These are phyloP conservation scores for Shiraia bambusicola DNA, from an alignment of 2,329 filamentous ascomycete genomes.

Conservation along the genomic window DNA sequence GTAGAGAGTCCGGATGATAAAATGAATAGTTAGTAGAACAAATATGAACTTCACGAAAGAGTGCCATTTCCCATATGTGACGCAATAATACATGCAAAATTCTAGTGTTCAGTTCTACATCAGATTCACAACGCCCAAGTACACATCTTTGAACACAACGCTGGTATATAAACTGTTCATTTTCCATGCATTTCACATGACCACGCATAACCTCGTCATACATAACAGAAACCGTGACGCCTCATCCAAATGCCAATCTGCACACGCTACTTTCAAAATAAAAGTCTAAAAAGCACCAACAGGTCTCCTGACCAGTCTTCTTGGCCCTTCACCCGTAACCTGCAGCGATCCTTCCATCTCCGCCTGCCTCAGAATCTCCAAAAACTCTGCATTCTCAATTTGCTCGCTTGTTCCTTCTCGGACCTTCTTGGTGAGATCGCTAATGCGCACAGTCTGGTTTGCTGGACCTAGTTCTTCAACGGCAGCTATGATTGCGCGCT, in stretches of 20 bases:
- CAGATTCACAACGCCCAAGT: background rate
- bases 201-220: background rate
- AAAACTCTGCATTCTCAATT: conserved; percentile 78
- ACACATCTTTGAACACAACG: too few relatives aligned
- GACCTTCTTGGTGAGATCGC: conserved; percentile 74
- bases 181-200: background rate
- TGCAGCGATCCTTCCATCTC: conserved; percentile 84
- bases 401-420: conserved; percentile 58
- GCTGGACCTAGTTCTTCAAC: conserved; percentile 74
- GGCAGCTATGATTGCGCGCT: conserved; percentile 70
- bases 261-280: background rate
- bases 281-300: conserved; percentile 28
- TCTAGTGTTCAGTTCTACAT: too few relatives aligned
- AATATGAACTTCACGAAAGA: too few relatives aligned
- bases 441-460: conserved; percentile 67
- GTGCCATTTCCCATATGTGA: too few relatives aligned
- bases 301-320: conserved; percentile 78
- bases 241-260: background rate
- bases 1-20: too few relatives aligned
- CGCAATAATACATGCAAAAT: too few relatives aligned
- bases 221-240: background rate
- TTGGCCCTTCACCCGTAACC: conserved; percentile 78
- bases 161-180: too few relatives aligned
- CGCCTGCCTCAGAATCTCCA: conserved; percentile 73
- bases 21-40: too few relatives aligned